A percentile compares a stretch with the other conserved stretches of the same genome.
These are phyloP conservation scores for Talaromyces atroroseus DNA, from an alignment of 2,329 filamentous ascomycete genomes.

Conservation along the genomic window DNA sequence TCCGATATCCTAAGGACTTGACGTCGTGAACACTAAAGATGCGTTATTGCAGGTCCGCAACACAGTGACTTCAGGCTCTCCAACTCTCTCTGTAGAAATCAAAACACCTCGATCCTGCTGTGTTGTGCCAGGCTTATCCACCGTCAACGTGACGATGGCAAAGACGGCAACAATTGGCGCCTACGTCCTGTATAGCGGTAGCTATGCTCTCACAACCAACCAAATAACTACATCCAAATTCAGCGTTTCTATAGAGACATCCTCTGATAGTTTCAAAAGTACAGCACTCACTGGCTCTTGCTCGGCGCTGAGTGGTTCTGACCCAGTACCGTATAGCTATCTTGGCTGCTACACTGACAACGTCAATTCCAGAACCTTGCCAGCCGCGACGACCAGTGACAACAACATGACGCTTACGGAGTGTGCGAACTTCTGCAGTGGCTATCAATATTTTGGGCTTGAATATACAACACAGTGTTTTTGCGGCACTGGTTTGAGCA, in stretches of 20 bases:
- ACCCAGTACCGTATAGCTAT: constrained; percentile 13
- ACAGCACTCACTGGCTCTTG: constrained; percentile 10
- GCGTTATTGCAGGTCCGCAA: constrained; percentile 5
- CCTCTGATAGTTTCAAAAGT: constrained; percentile 8
- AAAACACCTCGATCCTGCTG: constrained; percentile 10
- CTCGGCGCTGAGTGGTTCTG: constrained; percentile 4
- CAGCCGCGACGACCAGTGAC: constrained; percentile 8
- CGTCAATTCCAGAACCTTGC: constrained; percentile 15
- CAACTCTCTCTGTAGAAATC: constrained; percentile 6
- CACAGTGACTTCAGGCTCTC: neutral
- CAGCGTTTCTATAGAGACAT: neutral
- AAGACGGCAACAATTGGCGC: constrained; percentile 3
- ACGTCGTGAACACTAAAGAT: neutral
- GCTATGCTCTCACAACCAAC: constrained; percentile 4
- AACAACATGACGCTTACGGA: constrained; percentile 22
- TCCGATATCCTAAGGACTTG: neutral
- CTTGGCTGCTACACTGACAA: constrained; percentile 27
- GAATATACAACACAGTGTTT: constrained; percentile 26
- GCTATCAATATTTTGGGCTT: constrained; percentile 25
- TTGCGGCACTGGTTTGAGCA: constrained; percentile 19
- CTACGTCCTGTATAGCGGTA: constrained; percentile 8
- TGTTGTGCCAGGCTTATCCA: constrained; percentile 6
- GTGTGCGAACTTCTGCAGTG: constrained; percentile 23
- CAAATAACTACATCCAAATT: constrained; percentile 11
- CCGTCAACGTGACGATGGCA: constrained; percentile 7